phyloP scores from a whole-genome alignment of 2,329 filamentous ascomycete species.

The Spiromastix sp. region DNA sequence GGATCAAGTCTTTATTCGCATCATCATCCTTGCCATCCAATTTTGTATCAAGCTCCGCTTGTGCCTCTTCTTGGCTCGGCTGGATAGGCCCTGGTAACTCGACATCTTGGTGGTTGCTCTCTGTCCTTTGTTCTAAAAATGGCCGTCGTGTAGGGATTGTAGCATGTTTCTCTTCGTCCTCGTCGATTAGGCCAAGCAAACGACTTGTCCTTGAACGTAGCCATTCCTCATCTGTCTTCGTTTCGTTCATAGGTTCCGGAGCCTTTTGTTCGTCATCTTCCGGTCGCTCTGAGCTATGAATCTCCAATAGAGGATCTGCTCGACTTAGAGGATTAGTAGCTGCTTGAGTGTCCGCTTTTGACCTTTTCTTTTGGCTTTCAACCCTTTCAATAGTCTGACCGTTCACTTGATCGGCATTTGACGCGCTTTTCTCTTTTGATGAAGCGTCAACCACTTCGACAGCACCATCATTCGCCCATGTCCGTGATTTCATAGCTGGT shows the following conservation, averaged over 20 bases:
- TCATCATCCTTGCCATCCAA: constrained; percentile 24
- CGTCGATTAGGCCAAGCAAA: constrained; percentile 72
- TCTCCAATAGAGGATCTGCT: neutral
- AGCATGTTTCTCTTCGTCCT: constrained; percentile 42
- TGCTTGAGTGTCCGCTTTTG: neutral
- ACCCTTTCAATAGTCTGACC: constrained; percentile 42
- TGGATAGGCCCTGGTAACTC: constrained; percentile 22
- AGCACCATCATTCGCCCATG: constrained; percentile 47
- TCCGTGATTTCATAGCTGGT: constrained; percentile 52
- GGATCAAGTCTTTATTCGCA: constrained; percentile 51
- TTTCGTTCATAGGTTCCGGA: constrained; percentile 19
- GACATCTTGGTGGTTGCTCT: constrained; percentile 5
- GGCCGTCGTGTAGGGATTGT: constrained; percentile 1
- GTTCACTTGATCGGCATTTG: constrained; percentile 13
- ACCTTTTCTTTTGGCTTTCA: constrained; percentile 4
- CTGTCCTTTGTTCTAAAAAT: constrained; percentile 2
- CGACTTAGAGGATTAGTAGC: neutral
- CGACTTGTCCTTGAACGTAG: constrained; percentile 79
- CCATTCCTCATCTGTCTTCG: constrained; percentile 74
- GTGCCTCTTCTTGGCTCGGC: constrained; percentile 1
- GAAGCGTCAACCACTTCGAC: constrained; percentile 20
- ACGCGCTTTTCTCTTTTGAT: constrained; percentile 13
- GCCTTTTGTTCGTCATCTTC: constrained; percentile 11
- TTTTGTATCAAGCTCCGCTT: constrained; percentile 9
- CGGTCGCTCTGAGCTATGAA: constrained; percentile 9